A percentile compares a stretch with the other conserved stretches of the same genome.
phyloP scores from a whole-genome alignment of 2,329 filamentous ascomycete species.

The Penicillium sp. region DNA sequence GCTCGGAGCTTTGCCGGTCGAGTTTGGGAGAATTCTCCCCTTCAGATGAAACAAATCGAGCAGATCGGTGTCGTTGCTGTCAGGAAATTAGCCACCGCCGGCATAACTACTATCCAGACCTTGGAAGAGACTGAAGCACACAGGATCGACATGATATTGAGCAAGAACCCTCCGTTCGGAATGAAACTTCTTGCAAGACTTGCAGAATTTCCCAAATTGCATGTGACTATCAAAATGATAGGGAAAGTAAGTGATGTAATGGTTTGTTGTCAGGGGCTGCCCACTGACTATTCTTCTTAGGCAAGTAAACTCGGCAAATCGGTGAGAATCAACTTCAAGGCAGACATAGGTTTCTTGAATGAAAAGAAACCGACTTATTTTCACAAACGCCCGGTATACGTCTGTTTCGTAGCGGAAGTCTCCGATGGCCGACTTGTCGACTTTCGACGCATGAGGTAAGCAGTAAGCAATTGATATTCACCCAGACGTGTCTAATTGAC shows the following conservation, averaged over 20 bases:
- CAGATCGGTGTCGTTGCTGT: conserved; percentile 72
- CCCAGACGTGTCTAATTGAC: conserved; percentile 27
- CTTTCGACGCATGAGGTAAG: conserved; percentile 59
- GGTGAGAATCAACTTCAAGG: conserved; percentile 60
- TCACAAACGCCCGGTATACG: conserved; percentile 59
- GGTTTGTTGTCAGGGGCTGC: neutral
- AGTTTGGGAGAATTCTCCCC: conserved; percentile 75
- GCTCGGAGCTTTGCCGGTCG: conserved; percentile 70
- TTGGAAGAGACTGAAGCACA: conserved; percentile 64
- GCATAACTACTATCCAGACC: conserved; percentile 67
- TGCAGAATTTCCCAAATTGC: conserved; percentile 66
- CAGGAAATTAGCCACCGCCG: conserved; percentile 67
- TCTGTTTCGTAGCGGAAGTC: conserved; percentile 71
- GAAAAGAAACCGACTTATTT: conserved; percentile 58
- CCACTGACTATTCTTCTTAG: conserved; percentile 19
- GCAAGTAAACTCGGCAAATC: conserved; percentile 35
- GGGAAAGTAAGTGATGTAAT: conserved; percentile 39
- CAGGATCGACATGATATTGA: conserved; percentile 71
- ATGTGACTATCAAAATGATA: conserved; percentile 51
- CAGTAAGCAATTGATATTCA: neutral
- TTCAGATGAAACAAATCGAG: conserved; percentile 79
- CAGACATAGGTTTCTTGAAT: conserved; percentile 69
- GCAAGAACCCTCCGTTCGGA: conserved; percentile 80
- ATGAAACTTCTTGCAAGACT: conserved; percentile 62
- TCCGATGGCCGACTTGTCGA: conserved; percentile 66